Base-by-base conservation (phyloP, 495 filamentous ascomycete species). In the Aspergillus avenaceus region DNA sequence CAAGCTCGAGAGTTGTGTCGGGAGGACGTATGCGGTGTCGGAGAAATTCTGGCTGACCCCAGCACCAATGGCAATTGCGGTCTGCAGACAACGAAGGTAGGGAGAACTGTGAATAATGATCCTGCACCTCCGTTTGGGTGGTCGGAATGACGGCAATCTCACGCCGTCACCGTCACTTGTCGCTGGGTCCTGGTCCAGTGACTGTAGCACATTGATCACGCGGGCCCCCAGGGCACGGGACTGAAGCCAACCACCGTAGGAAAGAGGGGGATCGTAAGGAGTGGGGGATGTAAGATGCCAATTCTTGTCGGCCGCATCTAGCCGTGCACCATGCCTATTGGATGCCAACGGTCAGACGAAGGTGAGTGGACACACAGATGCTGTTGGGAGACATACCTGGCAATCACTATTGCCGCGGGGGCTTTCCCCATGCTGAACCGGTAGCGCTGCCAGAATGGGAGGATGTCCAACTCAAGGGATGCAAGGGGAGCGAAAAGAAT, bases 211-310 rank as follows among this genome's bases (percentile, higher is more conserved):
- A 52, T 72, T 81, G 3, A 83, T 84, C 47, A 99, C 96, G 31
- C 90, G 82, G 14, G 77, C 72, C 3, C 93, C 93, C 2, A 97
- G 73, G 8, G 81, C 82, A 51, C 85, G 84, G 43, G 86, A 83
- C 62, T 97, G 92, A 16, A 80, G 79, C 91, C 91, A 97, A 37
- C 93, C 93, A 52, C 90, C 86, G 61, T 96, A 97, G 13, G 91
- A 96, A 40, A 99, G 78, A 34, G 95, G 93, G 36, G 93, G 88
- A 52, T 99, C 92, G 73, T 97, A 97, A 5, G 93, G 95, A 3
- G 88, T 92, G 3, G 91, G 85, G 4, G 95, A 95, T n/a, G 88
- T 85, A 11, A 96, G 76, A 69, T 97, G 91, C 93, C 93, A 99
- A 66, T 90, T 79, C 61, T 88, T 87, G 72, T 97, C 90, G 52